A percentile compares a stretch with the other conserved stretches of the same genome.
Evolutionary conservation across 495 filamentous ascomycete genomes (phyloP).

Genomic region (Xylaria curta): DNA sequence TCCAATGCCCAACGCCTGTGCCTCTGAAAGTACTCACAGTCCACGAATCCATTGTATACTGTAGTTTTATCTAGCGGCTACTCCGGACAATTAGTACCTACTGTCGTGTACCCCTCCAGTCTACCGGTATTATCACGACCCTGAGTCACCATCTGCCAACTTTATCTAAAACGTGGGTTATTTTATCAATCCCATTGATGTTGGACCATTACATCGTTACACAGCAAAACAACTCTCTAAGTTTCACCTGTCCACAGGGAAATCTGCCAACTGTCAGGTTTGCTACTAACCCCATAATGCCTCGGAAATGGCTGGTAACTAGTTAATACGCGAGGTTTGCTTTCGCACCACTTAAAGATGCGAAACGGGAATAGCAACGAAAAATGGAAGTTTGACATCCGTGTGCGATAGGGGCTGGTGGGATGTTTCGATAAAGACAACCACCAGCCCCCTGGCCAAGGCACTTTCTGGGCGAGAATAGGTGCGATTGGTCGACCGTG

Average conservation of each 20-base stretch:
- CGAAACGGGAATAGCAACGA: not conserved
- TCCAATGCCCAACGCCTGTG: too few species aligned
- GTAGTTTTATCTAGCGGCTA: not conserved
- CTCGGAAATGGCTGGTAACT: not conserved
- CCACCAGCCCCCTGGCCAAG: conserved; percentile 15
- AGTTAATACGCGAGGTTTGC: conserved; percentile 1
- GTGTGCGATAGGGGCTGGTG: not conserved
- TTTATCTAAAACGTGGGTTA: conserved; percentile 12
- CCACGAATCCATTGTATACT: not conserved
- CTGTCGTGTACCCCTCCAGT: not conserved
- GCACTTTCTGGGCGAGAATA: not conserved
- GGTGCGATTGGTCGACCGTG: not conserved
- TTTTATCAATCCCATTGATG: not conserved
- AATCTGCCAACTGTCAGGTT: not conserved
- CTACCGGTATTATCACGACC: not conserved
- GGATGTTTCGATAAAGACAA: not conserved
- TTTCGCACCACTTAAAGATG: not conserved
- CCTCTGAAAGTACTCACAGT: conserved; percentile 5
- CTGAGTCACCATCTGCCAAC: not conserved
- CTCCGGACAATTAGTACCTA: conserved; percentile 15
- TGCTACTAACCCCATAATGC: not conserved
- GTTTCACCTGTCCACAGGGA: not conserved
- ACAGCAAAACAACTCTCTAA: not conserved
- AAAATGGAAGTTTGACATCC: not conserved
- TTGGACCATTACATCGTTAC: not conserved